Evolutionary conservation across 345 rosid species (phyloP).

Genomic region (Zanthoxylum bungeanum): DNA sequence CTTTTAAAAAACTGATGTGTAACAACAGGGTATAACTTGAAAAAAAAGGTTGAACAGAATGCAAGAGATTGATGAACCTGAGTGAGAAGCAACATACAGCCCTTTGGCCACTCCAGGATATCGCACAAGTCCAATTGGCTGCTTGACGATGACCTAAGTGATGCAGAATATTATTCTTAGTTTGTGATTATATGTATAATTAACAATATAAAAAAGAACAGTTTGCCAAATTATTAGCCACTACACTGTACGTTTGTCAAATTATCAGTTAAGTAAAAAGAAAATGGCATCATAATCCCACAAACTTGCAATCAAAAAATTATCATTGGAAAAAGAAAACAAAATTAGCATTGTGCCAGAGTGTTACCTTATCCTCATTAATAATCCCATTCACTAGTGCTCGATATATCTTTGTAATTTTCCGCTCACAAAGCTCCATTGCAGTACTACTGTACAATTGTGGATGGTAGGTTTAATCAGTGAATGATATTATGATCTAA

Average conservation of each 20-base stretch:
- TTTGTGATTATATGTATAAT: neutral
- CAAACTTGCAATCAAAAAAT: neutral
- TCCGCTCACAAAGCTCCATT: constrained; percentile 38
- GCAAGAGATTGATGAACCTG: constrained; percentile 42
- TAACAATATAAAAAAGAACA: neutral
- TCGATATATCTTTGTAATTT: constrained; percentile 69
- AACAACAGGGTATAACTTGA: neutral
- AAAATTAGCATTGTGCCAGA: neutral
- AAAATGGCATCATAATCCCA: neutral
- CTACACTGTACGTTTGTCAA: too few species aligned
- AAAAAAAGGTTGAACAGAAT: neutral
- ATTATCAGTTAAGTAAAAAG: too few species aligned
- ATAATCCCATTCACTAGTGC: constrained; percentile 71
- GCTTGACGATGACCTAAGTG: constrained; percentile 55
- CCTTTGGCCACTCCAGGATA: constrained; percentile 91
- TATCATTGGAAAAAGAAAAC: neutral
- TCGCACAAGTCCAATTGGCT: constrained; percentile 67
- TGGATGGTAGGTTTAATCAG: constrained; percentile 8
- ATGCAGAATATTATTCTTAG: constrained; percentile 5
- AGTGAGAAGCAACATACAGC: constrained; percentile 69
- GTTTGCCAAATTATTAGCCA: constrained; percentile 1
- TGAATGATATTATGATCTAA: neutral
- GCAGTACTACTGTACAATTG: constrained; percentile 23
- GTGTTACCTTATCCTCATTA: constrained; percentile 59
- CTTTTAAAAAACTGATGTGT: neutral